A percentile compares a stretch with the other conserved stretches of the same genome.
Conservation (phyloP, 176 grass and related monocot species). For the Microstegium vimineum region DNA sequence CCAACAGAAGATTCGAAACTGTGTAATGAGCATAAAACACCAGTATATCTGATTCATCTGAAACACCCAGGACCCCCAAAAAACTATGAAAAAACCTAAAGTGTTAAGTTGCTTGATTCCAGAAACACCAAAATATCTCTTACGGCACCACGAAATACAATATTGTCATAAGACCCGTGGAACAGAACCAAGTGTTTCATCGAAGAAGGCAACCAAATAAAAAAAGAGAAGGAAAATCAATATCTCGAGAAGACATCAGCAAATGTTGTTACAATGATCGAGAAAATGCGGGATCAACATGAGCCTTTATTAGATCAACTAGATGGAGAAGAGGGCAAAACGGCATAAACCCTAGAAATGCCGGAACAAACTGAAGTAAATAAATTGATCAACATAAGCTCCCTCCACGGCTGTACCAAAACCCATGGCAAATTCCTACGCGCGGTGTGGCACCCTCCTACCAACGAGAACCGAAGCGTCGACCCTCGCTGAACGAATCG, state of each 20-base stretch:
- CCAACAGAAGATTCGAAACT: background rate
- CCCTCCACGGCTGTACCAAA: background rate
- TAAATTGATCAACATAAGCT: background rate
- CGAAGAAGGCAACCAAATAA: background rate
- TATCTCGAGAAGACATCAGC: background rate
- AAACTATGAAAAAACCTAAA: background rate
- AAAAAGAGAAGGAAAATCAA: background rate
- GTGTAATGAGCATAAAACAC: background rate
- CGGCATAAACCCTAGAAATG: background rate
- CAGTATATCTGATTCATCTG: background rate
- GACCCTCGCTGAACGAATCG: background rate
- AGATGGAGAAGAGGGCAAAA: background rate
- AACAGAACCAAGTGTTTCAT: background rate
- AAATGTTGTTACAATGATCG: background rate
- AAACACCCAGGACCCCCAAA: background rate
- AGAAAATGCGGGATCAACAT: background rate
- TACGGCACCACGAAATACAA: background rate
- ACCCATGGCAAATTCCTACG: background rate
- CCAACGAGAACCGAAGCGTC: background rate
- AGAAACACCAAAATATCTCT: background rate
- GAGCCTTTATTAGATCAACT: background rate
- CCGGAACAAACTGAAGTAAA: background rate
- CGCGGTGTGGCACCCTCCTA: background rate
- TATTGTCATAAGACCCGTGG: background rate
- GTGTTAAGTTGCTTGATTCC: background rate